Conservation (phyloP, 1,284 basidiomycete species). For the Testicularia cyperi region DNA sequence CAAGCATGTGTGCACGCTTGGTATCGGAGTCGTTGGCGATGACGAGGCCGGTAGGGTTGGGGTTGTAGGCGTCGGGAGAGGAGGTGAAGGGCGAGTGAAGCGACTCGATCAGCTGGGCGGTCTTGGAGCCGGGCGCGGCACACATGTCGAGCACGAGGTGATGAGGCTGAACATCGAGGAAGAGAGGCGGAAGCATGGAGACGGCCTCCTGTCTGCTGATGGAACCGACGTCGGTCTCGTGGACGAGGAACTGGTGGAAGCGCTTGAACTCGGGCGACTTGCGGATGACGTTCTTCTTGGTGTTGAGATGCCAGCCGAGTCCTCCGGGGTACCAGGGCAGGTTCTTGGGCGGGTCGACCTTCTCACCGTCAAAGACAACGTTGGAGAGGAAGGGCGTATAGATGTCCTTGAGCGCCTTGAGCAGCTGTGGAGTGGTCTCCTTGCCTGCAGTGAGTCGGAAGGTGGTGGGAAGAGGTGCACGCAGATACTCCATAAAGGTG, state of each 20-base stretch:
- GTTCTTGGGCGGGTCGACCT: constrained; percentile 71
- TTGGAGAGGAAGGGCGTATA: constrained; percentile 78
- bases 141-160: constrained; percentile 81
- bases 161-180: constrained; percentile 77
- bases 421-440: constrained; percentile 48
- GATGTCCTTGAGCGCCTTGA: constrained; percentile 52
- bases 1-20: constrained; percentile 92
- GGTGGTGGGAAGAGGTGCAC: constrained; percentile 82
- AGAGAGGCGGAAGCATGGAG: constrained; percentile 94
- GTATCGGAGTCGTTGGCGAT: constrained; percentile 89
- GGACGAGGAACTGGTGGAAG: constrained; percentile 95
- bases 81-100: constrained; percentile 66
- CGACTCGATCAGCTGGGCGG: constrained; percentile 86
- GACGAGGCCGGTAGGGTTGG: constrained; percentile 68
- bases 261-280: constrained; percentile 91
- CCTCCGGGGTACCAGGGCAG: constrained; percentile 91
- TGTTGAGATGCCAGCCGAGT: constrained; percentile 93
- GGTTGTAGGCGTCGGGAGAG: constrained; percentile 47
- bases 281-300: constrained; percentile 83
- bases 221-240: constrained; percentile 97
- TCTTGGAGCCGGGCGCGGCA: constrained; percentile 98
- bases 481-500: constrained; percentile 70
- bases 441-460: constrained; percentile 75
- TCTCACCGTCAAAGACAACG: constrained; percentile 76
- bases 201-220: constrained; percentile 96